These are phyloP conservation scores for Penicillium sclerotiorum DNA, from an alignment of 2,329 filamentous ascomycete genomes.

Conservation along the genomic window DNA sequence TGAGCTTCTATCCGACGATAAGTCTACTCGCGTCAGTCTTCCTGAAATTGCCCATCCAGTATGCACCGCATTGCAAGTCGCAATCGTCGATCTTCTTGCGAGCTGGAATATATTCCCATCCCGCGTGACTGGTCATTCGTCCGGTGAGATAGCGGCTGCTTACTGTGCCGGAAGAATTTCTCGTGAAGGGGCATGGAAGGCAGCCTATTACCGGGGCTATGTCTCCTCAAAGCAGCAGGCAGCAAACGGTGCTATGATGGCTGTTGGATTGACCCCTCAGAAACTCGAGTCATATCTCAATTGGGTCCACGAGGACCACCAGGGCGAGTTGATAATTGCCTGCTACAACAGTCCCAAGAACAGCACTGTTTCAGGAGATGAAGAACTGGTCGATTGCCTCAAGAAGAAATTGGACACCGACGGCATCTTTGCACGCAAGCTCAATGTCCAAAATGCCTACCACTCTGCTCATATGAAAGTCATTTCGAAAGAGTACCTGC, in stretches of 20 bases:
- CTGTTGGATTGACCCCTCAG: slow-evolving; percentile 24
- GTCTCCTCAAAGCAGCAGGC: slow-evolving; percentile 23
- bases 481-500: slow-evolving; percentile 29
- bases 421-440: slow-evolving; percentile 29
- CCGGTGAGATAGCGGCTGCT: slow-evolving; percentile 46
- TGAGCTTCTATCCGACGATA: slow-evolving; percentile 24
- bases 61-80: slow-evolving; percentile 35
- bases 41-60: slow-evolving; percentile 33
- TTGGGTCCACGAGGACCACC: slow-evolving; percentile 1
- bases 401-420: slow-evolving; percentile 24
- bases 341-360: slow-evolving; percentile 34
- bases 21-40: slow-evolving; percentile 24
- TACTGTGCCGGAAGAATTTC: slow-evolving; percentile 48
- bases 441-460: slow-evolving; percentile 36
- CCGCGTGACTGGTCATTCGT: slow-evolving; percentile 33
- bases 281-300: slow-evolving; percentile 23
- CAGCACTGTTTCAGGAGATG: slow-evolving; percentile 31
- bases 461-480: slow-evolving; percentile 32
- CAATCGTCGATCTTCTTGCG: slow-evolving; percentile 32
- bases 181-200: slow-evolving; percentile 28
- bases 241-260: slow-evolving; percentile 32
- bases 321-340: slow-evolving; percentile 29
- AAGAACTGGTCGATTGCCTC: slow-evolving; percentile 27
- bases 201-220: slow-evolving; percentile 33
- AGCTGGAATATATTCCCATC: slow-evolving; percentile 27